Percentiles rank a stretch among this genome's conserved stretches.
Evolutionary conservation across 2,329 filamentous ascomycete genomes (phyloP).

Genomic region (Xylariomycetidae sp.): DNA sequence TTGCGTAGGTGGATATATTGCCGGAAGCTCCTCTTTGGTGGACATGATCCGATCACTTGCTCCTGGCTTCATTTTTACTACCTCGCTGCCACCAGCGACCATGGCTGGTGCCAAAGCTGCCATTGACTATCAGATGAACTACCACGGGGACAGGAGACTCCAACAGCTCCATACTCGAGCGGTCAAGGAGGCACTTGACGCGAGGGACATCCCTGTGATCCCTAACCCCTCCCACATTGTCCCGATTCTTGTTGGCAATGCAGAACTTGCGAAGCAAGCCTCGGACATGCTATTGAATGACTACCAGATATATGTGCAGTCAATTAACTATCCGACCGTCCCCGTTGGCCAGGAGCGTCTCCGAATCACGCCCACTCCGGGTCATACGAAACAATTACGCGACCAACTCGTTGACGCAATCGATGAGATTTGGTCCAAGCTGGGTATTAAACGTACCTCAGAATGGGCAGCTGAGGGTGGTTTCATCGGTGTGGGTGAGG

Average conservation of each 20-base stretch:
- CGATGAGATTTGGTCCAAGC: constrained; percentile 81
- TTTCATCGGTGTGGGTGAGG: constrained; percentile 87
- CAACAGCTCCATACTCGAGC: constrained; percentile 96
- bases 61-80: constrained; percentile 98
- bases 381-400: constrained; percentile 79
- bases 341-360: constrained; percentile 97
- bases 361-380: constrained; percentile 91
- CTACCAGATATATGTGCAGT: constrained; percentile 94
- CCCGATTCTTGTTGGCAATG: constrained; percentile 88
- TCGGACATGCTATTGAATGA: constrained; percentile 88
- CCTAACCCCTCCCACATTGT: constrained; percentile 97
- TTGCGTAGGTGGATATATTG: constrained; percentile 96
- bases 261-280: constrained; percentile 84
- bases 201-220: constrained; percentile 87
- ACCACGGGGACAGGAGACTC: constrained; percentile 80
- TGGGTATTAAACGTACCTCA: constrained; percentile 86
- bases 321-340: constrained; percentile 98
- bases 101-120: constrained; percentile 92
- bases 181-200: constrained; percentile 78
- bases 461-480: constrained; percentile 90
- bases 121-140: constrained; percentile 87
- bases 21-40: constrained; percentile 78
- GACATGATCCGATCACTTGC: constrained; percentile 92
- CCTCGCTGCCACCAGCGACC: constrained; percentile 87
- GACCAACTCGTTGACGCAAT: constrained; percentile 81